Base-by-base conservation (phyloP, 371 early-diverging fungal genomes). In the Coemansia linderi region DNA sequence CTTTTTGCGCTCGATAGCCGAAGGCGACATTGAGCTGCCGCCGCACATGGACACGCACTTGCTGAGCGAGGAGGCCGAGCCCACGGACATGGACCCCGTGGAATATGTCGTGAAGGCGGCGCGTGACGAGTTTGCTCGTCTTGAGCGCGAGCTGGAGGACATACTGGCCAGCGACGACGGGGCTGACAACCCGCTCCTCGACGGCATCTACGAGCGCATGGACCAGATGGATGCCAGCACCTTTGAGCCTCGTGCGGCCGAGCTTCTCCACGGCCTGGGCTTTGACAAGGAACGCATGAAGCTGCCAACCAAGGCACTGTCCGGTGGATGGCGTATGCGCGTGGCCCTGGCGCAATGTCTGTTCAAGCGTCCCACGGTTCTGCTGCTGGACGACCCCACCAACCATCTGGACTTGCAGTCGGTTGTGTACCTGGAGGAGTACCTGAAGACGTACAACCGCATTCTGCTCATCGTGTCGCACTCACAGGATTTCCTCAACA, bases 251-350 rank as follows among this genome's bases (percentile, higher is more conserved):
- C 92, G 97, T 70, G 99, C 96, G 15, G 92, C 91, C 41, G 88
- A 89, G 59, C 87, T 98, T 40, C 87, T 99, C 56, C 77, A 91
- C 79, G 98, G 98, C 87, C 87, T 99, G 29, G 99, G 99, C 59
- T 99, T 99, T 85, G 84, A 85, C 68, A 85, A 91, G 61, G 85
- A 86, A 54, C 91, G 90, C 72, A 93, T 95, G 93, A 82, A 85
- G 66, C 90, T 91, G 84, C 87, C 85, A 66, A 97, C 98, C 68
- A 92, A 90, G 86, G 95, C 95, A 73, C 89, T 99, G 85, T 97
- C 97, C 81, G 99, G 99, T 89, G 99, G 99, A 75, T 99, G 99
- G 99, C 90, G 97, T 72, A 98, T 98, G 98, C 89, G 99, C 77
- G 98, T 97, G 41, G 92, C 97, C 8, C 86, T 99, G 38, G 98